Evolutionary conservation across 2,329 filamentous ascomycete genomes (phyloP), one percentile per base, ranked within the genome.

Genomic region (Pseudogymnoascus sp.): DNA sequence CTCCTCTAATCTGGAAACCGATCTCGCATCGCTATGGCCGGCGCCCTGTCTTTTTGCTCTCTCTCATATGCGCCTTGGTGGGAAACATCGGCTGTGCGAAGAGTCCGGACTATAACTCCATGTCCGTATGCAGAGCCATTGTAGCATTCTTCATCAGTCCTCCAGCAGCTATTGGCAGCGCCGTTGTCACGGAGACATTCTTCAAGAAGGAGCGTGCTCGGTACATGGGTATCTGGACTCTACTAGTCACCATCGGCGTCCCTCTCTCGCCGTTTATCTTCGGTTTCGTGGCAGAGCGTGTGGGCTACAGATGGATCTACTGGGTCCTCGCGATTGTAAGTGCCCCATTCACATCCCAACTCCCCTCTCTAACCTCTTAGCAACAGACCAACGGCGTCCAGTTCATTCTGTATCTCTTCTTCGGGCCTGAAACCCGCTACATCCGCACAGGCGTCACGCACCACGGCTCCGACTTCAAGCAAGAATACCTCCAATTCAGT

Each of bases 211-310:
- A 83, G 35, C 71, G 80, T 39, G 81, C 74, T 4, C 74, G 74
- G 63, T 79, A 79, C 50, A 81, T 83, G 76, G 81, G 81, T 31
- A 72, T 82, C n/a, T 81, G 81, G 81, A 82, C 80, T 2, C 41
- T 67, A 10, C 13, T 66, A 74, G 58, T 64, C 7, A 59, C 61
- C 15, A 33, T 64, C 26, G 63, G 59, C 63, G 66, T 62, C 2
- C 64, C 66, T 10, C 15, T 64, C 61, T 71, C 60, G 26, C 36
- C 66, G 59, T 63, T 69, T 67, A 71, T 72, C 4, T 63, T 78
- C 17, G 71, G 74, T 4, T 71, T 69, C 40, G 80, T 83, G 0
- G 74, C 76, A 1, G 74, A 79, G 60, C 76, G 77, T 24, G 74
- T 76, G 15, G 77, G 78, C 0, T 85, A 81, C 61, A 72, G 75